Evolutionary conservation across 2,329 filamentous ascomycete genomes (phyloP).

Genomic region (Elsinoe fawcettii): DNA sequence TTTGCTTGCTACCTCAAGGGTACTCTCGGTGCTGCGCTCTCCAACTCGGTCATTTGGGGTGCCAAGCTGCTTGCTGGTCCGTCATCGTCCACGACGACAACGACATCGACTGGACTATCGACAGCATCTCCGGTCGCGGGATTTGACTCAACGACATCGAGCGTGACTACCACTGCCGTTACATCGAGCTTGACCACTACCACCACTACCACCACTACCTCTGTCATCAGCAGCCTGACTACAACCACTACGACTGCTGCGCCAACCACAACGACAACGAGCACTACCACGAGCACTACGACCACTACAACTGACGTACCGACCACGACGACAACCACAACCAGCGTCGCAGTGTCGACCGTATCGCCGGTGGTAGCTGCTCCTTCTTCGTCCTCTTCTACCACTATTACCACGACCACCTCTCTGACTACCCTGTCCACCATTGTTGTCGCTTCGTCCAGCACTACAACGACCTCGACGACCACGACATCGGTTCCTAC

Average conservation of each 20-base stretch:
- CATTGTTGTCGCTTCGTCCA: constrained; percentile 11
- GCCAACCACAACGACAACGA: constrained; percentile 10
- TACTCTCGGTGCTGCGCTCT: constrained; percentile 17
- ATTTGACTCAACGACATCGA: neutral
- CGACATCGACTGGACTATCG: constrained; percentile 8
- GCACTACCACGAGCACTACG: constrained; percentile 13
- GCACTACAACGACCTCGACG: constrained; percentile 17
- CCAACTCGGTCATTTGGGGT: constrained; percentile 18
- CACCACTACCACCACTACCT: neutral
- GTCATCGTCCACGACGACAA: constrained; percentile 11
- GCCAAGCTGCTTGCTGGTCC: constrained; percentile 14
- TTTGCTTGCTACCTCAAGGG: constrained; percentile 20
- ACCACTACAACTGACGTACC: neutral
- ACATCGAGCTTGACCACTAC: too few relatives aligned
- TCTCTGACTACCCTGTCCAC: neutral
- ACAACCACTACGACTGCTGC: constrained; percentile 3
- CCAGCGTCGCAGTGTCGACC: neutral
- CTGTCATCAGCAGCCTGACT: constrained; percentile 13
- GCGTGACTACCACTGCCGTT: constrained; percentile 10
- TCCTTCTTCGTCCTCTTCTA: constrained; percentile 14
- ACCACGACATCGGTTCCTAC: constrained; percentile 16
- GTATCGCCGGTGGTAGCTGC: neutral
- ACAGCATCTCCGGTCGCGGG: neutral
- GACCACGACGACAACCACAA: neutral
- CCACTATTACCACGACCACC: constrained; percentile 15